Base-by-base conservation (phyloP, 2,329 filamentous ascomycete species). In the Diplocarpon mali region DNA sequence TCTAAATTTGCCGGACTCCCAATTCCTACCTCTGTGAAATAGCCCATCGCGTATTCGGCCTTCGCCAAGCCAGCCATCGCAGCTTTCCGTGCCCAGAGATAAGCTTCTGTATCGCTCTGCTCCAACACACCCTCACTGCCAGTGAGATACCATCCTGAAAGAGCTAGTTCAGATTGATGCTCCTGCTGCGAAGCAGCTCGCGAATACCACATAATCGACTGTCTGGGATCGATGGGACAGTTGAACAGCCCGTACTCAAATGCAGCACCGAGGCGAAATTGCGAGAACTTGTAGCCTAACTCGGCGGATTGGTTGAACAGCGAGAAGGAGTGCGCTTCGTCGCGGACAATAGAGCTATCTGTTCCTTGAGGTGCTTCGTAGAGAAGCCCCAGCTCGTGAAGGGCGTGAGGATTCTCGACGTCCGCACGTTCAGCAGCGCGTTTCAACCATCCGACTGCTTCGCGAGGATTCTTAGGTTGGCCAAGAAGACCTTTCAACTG, bases 41-140 rank as follows among this genome's bases (percentile, higher is more conserved):
- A 95, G 0, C 92, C 92, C 84, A 98, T 95, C 0, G 90, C 92
- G 66, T 95, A 96, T 67, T 96, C 85, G 0, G 92, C 92, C 69
- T 96, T 98, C 7, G 87, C 80, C 31, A 95, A 67, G 2, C 90
- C 88, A 3, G 87, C 84, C 52, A 81, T 78, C 0, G 92, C 92
- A 2, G 92, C 90, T 65, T 95, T 96, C 16, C 90, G 74, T 10
- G 92, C 90, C 92, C 92, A 98, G 2, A 98, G 75, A 62, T 95
- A 98, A 1, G 92, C 92, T 63, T 98, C 92, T 0, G 86, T 93
- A 57, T 98, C 92, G 61, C 82, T 94, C 64, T 95, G 90, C 57
- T 85, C 79, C 42, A 98, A 67, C 8, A 96, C 85, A 1, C 85
- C 85, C 44, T 93, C 85, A 30, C 78, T 82, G 1, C 92, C 92